Evolutionary conservation across 2,329 filamentous ascomycete species (phyloP).

Genomic region (Aspergillus spinulosporus): DNA sequence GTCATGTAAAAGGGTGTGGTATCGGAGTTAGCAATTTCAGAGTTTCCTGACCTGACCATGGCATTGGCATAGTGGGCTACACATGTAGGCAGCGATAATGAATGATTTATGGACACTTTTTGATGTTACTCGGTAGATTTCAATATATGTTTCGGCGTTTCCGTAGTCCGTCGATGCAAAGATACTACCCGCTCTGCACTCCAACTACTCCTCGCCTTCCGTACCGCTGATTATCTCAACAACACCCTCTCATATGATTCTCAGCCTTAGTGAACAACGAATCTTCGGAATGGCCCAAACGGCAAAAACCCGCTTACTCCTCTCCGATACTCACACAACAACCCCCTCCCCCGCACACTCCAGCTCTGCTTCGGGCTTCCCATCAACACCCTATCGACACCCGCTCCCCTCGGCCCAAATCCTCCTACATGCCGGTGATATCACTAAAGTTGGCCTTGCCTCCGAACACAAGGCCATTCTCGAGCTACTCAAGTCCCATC

Average conservation of each 20-base stretch:
- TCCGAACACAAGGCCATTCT: slow-evolving; percentile 52
- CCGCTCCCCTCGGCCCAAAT: slow-evolving; percentile 56
- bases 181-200: neutral
- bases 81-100: slow-evolving; percentile 8
- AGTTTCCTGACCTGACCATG: neutral
- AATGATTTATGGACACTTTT: slow-evolving; percentile 2
- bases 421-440: slow-evolving; percentile 60
- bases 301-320: slow-evolving; percentile 43
- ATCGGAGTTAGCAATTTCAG: slow-evolving; percentile 18
- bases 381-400: slow-evolving; percentile 32
- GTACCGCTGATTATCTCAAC: neutral
- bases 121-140: no score
- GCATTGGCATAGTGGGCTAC: neutral
- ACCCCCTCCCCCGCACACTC: slow-evolving; percentile 28
- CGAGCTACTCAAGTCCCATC: slow-evolving; percentile 48
- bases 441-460: slow-evolving; percentile 54
- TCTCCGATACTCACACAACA: slow-evolving; percentile 46
- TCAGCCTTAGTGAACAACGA: neutral
- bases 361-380: slow-evolving; percentile 3
- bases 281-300: slow-evolving; percentile 9
- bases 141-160: neutral
- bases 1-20: slow-evolving; percentile 19
- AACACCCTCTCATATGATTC: neutral
- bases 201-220: neutral
- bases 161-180: neutral